Base-by-base conservation (phyloP, 2,329 filamentous ascomycete species). In the Elsinoe perseae region DNA sequence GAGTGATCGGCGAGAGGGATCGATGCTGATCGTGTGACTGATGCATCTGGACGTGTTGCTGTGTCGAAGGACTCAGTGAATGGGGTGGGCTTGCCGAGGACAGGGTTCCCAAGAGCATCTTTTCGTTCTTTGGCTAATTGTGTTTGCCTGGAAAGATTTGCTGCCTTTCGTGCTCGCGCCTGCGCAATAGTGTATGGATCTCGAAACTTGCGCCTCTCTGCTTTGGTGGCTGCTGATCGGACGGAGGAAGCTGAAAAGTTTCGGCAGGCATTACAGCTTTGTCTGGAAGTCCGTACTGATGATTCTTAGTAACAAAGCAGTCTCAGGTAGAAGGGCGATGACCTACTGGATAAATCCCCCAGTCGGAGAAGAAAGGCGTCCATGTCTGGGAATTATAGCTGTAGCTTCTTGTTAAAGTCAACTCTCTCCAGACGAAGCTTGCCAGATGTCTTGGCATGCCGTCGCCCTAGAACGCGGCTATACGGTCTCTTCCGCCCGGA, bases 111-210 rank as follows among this genome's bases (percentile, higher is more conserved):
- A 62, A 85, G 77, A 44, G 78, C 77, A 46, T 77, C 77, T 58
- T 81, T 77, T 58, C 88, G 83, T 67, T 84, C 76, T 61, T 81
- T 74, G 59, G 82, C 71, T 56, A 97, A 79, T 60, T 83, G 82
- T 60, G 81, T 77, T 65, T 86, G 89, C 53, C 89, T 83, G 66
- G 86, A 81, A 44, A 92, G 70, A 68, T 95, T 95, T 62, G 86
- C 88, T 9, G 86, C 83, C 72, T 92, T 95, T 60, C 89, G 85
- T 68, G 90, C 88, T 65, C 86, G 82, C 28, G 88, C 84, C 71
- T 95, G 89, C 2, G 86, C 86, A 72, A 86, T 81, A 58, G 85
- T 79, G 68, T 95, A 96, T 0, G 90, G 90, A 64, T 97, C 89
- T 67, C 82, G 81, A 68, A 86, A 83, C 58, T 80, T 80, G 60